Conservation (phyloP, 2,329 filamentous ascomycete genomes). For the Botrytis deweyae region DNA sequence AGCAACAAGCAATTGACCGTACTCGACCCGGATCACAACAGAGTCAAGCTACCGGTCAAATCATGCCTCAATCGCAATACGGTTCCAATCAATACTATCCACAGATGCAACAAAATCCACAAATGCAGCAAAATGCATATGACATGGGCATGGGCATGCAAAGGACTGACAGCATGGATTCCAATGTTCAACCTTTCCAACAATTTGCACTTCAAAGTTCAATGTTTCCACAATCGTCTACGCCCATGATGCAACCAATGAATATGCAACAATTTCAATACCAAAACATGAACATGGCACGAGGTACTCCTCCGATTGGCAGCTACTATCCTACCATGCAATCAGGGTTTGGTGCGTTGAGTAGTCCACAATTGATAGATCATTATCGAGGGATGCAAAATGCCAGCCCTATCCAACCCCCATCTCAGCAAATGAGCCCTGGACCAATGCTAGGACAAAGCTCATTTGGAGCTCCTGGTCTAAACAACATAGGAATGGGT, state of each 20-base stretch:
- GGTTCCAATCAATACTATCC: constrained; percentile 54
- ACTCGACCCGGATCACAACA: constrained; percentile 56
- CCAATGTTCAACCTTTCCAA: constrained; percentile 50
- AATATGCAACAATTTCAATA: constrained; percentile 57
- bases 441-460: constrained; percentile 43
- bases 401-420: constrained; percentile 48
- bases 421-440: constrained; percentile 43
- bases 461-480: constrained; percentile 52
- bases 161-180: constrained; percentile 54
- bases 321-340: constrained; percentile 59
- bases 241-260: constrained; percentile 49
- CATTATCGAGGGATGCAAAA: constrained; percentile 56
- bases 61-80: constrained; percentile 43
- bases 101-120: constrained; percentile 47
- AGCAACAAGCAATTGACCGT: constrained; percentile 48
- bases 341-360: constrained; percentile 54
- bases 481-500: constrained; percentile 47
- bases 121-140: constrained; percentile 47
- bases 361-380: constrained; percentile 50
- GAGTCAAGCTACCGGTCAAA: constrained; percentile 49
- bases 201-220: constrained; percentile 51
- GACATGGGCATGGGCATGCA: constrained; percentile 54
- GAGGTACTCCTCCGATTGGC: constrained; percentile 52
- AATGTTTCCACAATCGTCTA: constrained; percentile 48
- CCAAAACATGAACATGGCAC: constrained; percentile 49